Percentiles rank a stretch among this genome's conserved stretches.
These are phyloP conservation scores for Rubroshorea leprosula DNA, from an alignment of 345 rosid species.

Conservation along the genomic window DNA sequence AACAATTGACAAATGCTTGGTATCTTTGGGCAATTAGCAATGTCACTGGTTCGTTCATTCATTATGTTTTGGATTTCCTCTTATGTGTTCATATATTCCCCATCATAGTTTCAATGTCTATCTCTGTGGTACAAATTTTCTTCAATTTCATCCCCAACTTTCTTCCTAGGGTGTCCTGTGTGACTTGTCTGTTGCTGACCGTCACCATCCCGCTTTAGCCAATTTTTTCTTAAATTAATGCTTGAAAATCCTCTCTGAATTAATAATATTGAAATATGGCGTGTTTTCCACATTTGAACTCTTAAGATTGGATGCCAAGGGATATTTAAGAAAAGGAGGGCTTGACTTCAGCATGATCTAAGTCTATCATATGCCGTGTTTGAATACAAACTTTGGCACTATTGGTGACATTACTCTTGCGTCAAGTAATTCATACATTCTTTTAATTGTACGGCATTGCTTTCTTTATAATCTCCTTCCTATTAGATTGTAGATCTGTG, in stretches of 20 bases:
- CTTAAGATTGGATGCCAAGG: too few species aligned
- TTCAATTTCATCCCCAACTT: neutral
- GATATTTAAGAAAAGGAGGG: too few species aligned
- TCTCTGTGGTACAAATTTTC: neutral
- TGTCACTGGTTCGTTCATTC: neutral
- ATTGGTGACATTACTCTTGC: neutral
- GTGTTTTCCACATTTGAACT: too few species aligned
- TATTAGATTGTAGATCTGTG: neutral
- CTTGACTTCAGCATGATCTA: neutral
- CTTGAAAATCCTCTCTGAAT: neutral
- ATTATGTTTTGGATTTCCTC: neutral
- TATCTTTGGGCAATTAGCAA: neutral
- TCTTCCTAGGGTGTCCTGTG: too few species aligned
- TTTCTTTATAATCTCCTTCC: neutral
- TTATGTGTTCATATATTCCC: neutral
- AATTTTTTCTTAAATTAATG: neutral
- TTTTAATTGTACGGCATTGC: too few species aligned
- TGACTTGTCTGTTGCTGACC: neutral
- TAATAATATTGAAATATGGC: too few species aligned
- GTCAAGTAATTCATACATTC: neutral
- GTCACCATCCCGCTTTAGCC: neutral
- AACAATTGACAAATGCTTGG: neutral
- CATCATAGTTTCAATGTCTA: neutral
- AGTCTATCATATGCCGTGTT: neutral
- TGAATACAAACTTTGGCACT: neutral